Evolutionary conservation across 768 basidiomycete species (phyloP).

Genomic region (Mycena latifolia): DNA sequence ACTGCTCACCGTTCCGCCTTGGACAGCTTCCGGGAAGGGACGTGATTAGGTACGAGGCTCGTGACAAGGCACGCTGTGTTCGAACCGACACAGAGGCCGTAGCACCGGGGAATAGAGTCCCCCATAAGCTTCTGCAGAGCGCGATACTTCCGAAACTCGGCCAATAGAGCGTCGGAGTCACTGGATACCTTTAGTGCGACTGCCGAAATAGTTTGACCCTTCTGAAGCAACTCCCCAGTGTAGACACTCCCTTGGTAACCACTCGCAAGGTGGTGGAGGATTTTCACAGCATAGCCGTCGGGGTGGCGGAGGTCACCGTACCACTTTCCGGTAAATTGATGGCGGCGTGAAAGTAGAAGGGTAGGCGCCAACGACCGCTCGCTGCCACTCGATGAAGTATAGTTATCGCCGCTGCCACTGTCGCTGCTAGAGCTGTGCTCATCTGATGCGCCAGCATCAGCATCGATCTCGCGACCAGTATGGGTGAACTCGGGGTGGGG

Average conservation of each 20-base stretch:
- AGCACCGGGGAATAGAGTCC: slow-evolving; percentile 12
- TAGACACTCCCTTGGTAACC: slow-evolving; percentile 11
- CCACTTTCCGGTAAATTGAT: slow-evolving; percentile 13
- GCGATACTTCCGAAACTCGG: slow-evolving; percentile 7
- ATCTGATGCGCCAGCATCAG: not conserved
- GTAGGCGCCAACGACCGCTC: not conserved
- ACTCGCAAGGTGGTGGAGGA: not conserved
- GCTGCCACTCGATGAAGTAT: not conserved
- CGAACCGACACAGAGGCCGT: slow-evolving; percentile 2
- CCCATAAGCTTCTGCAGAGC: not conserved
- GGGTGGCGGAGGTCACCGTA: slow-evolving; percentile 6
- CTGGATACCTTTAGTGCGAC: slow-evolving; percentile 15
- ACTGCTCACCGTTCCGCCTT: slow-evolving; percentile 15
- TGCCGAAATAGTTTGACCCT: not conserved
- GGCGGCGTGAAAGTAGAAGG: not conserved
- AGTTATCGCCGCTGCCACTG: too few species aligned
- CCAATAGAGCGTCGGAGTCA: not conserved
- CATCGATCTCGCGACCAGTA: not conserved
- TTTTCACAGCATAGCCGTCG: slow-evolving; percentile 1
- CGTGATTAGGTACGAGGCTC: not conserved
- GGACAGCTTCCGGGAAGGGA: slow-evolving; percentile 5
- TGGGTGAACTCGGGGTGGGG: not conserved
- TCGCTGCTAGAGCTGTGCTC: not conserved
- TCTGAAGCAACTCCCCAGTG: slow-evolving; percentile 7
- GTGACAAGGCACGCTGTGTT: too few species aligned